Conservation (phyloP, 2,329 filamentous ascomycete genomes). For the Neonectria punicea region DNA sequence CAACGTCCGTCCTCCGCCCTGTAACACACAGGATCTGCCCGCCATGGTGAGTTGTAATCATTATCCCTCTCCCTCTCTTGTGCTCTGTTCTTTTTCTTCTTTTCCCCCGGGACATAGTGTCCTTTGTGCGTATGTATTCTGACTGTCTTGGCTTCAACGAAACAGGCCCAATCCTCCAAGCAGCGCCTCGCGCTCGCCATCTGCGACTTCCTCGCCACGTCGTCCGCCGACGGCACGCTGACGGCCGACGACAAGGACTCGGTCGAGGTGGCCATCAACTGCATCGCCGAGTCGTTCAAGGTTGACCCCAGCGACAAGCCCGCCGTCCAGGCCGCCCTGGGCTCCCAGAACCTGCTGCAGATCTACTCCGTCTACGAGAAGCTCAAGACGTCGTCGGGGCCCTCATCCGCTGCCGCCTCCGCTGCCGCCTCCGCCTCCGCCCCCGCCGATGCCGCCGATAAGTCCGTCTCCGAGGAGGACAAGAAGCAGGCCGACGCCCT, state of each 20-base stretch:
- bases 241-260: constrained; percentile 89
- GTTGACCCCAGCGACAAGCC: constrained; percentile 84
- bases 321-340: constrained; percentile 80
- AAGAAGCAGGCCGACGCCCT: constrained; percentile 87
- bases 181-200: constrained; percentile 97
- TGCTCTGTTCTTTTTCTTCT: too few relatives aligned
- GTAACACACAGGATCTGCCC: not conserved
- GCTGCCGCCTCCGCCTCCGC: constrained; percentile 49
- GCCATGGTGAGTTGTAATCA: constrained; percentile 19
- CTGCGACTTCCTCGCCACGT: constrained; percentile 91
- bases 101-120: too few relatives aligned
- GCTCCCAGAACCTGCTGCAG: constrained; percentile 85
- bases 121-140: not conserved
- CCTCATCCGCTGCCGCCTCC: constrained; percentile 50
- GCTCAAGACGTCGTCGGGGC: constrained; percentile 72
- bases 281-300: constrained; percentile 95
- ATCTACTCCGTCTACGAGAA: constrained; percentile 98
- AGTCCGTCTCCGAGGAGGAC: constrained; percentile 61
- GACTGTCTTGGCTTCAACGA: constrained; percentile 4
- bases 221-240: constrained; percentile 88
- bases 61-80: too few relatives aligned
- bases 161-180: constrained; percentile 59
- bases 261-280: constrained; percentile 93
- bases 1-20: constrained; percentile 10
- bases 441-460: constrained; percentile 44